Evolutionary conservation across 768 basidiomycete species (phyloP).

Genomic region (Porpolomopsis calyptriformis): DNA sequence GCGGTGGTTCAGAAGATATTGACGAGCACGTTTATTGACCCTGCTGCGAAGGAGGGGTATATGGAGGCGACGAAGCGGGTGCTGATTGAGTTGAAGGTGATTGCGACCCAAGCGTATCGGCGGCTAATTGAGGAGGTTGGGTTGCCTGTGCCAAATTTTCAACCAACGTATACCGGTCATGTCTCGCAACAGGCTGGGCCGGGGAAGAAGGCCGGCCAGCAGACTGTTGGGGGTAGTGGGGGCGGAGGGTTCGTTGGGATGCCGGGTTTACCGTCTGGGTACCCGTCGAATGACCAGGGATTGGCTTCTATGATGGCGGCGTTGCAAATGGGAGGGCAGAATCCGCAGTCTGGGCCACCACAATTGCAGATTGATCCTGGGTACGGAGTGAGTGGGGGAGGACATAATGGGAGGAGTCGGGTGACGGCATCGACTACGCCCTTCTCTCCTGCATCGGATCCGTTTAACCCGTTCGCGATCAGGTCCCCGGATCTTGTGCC

Average conservation of each 20-base stretch:
- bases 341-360: slow-evolving; percentile 67
- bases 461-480: slow-evolving; percentile 42
- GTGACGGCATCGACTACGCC: slow-evolving; percentile 26
- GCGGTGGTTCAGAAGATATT: slow-evolving; percentile 89
- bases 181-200: slow-evolving; percentile 47
- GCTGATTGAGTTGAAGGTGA: slow-evolving; percentile 82
- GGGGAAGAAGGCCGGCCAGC: slow-evolving; percentile 49
- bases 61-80: slow-evolving; percentile 86
- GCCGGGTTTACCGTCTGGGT: slow-evolving; percentile 68
- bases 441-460: slow-evolving; percentile 35
- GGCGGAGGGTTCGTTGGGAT: too few species aligned
- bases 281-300: slow-evolving; percentile 74
- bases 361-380: slow-evolving; percentile 61
- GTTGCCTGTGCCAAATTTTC: slow-evolving; percentile 78
- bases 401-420: slow-evolving; percentile 23
- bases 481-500: slow-evolving; percentile 34
- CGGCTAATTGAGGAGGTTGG: slow-evolving; percentile 92
- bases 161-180: slow-evolving; percentile 64
- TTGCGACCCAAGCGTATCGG: slow-evolving; percentile 89
- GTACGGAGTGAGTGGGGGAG: slow-evolving; percentile 37
- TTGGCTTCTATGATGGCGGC: slow-evolving; percentile 91
- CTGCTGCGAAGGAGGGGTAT: slow-evolving; percentile 53
- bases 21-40: slow-evolving; percentile 76
- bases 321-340: slow-evolving; percentile 82
- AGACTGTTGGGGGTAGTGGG: too few species aligned